Evolutionary conservation across 2,329 filamentous ascomycete genomes (phyloP), one percentile per base, ranked within the genome.

Genomic region (Hypoxylon sp.): DNA sequence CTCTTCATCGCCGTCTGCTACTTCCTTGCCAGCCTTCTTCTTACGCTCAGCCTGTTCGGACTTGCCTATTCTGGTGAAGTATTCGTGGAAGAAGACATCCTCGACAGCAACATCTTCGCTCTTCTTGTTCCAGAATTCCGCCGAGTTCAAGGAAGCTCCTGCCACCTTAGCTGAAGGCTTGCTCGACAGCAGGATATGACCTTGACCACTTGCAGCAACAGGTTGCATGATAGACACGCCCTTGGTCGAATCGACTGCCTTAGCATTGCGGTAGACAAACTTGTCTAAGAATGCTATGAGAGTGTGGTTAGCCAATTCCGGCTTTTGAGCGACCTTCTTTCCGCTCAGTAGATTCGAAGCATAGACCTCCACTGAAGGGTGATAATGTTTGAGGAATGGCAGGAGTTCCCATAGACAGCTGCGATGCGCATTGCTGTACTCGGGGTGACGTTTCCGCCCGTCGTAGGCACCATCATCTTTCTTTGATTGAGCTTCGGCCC

Each of bases 141-240:
- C 92, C 1, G 91, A 91, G 81, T 99, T 99, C 79, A 99, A 86
- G 5, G 82, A 78, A 7, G 78, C 73, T 58, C 78, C 73, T 60
- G 79, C 68, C 62, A 78, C 68, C 74, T 76, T 80, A 35, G 72
- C 64, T 15, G 79, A 80, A 15, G 81, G 73, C 69, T 84, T 89
- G 78, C 82, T 88, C 53, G 85, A 85, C 46, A 85, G 86, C 79
- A 83, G 87, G 69, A 84, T 86, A 75, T 85, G 88, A 71, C 86
- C 87, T 67, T 87, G 81, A 58, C 84, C 83, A 68, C 84, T 84
- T 54, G 81, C 78, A 17, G 82, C 82, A 35, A 98, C 88, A 42
- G 97, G 96, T 80, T 99, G 96, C 96, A 99, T 99, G 80, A 99
- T 97, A 27, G 94, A 98, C 29, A 88, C 86, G 54, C 97, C 97